Evolutionary conservation across 495 filamentous ascomycete species (phyloP).

Genomic region (Lasiosphaeria ovina): DNA sequence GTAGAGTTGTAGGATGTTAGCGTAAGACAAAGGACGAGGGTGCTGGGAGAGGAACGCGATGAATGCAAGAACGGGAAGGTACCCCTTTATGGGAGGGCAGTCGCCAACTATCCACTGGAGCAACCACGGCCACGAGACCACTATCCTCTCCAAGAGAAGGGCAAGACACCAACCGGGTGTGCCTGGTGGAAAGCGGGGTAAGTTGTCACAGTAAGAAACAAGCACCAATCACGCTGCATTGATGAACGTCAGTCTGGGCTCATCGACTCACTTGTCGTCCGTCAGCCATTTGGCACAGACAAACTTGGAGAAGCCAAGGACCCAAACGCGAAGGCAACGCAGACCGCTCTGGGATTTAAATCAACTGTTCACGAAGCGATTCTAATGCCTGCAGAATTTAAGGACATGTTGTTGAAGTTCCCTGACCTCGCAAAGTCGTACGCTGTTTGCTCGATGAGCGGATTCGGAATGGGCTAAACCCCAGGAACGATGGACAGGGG

Average conservation of each 20-base stretch:
- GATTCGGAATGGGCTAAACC: constrained; percentile 7
- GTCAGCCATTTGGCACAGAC: constrained; percentile 5
- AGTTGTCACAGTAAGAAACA: constrained; percentile 25
- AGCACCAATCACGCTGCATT: constrained; percentile 29
- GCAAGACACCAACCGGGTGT: constrained; percentile 12
- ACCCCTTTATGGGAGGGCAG: constrained; percentile 21
- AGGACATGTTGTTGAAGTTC: too few species aligned
- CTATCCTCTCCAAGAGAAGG: neutral
- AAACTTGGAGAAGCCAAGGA: neutral
- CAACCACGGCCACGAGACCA: constrained; percentile 3
- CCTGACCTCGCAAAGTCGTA: too few species aligned
- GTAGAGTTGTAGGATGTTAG: constrained; percentile 12
- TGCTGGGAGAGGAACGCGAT: constrained; percentile 13
- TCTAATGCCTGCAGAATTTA: too few species aligned
- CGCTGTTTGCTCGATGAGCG: neutral
- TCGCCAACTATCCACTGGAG: constrained; percentile 1
- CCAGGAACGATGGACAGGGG: constrained; percentile 5
- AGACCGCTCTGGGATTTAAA: neutral
- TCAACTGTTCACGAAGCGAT: neutral
- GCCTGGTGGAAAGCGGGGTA: constrained; percentile 35
- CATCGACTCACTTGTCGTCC: neutral
- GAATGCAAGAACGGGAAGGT: constrained; percentile 19
- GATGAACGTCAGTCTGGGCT: constrained; percentile 27
- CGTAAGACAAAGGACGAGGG: constrained; percentile 18
- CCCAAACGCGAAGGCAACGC: neutral